A percentile compares a stretch with the other conserved stretches of the same genome.
phyloP scores from a whole-genome alignment of 257 asterid genomes.

The Eustoma russellianum region DNA sequence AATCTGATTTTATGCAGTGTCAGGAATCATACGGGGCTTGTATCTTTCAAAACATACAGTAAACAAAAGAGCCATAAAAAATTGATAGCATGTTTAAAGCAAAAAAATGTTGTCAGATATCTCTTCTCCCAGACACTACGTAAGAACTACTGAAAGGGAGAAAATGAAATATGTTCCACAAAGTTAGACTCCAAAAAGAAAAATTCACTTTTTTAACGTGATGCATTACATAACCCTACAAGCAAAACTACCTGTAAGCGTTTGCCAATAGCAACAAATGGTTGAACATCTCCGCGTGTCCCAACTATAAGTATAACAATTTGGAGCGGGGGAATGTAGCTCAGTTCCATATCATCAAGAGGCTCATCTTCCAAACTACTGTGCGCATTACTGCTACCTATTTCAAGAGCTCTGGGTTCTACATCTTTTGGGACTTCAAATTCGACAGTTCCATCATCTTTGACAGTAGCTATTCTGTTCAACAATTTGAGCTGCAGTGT shows the following conservation, averaged over 20 bases:
- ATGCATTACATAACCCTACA: too few relatives aligned
- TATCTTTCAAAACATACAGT: too few relatives aligned
- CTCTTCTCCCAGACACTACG: too few relatives aligned
- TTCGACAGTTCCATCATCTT: slow-evolving; percentile 89
- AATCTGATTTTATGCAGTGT: too few relatives aligned
- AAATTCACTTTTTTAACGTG: too few relatives aligned
- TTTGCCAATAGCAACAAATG: slow-evolving; percentile 92
- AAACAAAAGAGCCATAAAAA: too few relatives aligned
- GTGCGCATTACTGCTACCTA: slow-evolving; percentile 26
- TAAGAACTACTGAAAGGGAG: too few relatives aligned
- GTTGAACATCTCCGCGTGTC: slow-evolving; percentile 97
- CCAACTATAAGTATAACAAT: slow-evolving; percentile 94
- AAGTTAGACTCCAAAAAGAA: too few relatives aligned
- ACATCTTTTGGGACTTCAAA: slow-evolving; percentile 77
- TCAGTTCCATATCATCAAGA: slow-evolving; percentile 57
- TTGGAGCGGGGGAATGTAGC: slow-evolving; percentile 70
- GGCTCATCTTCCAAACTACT: slow-evolving; percentile 49
- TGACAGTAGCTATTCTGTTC: slow-evolving; percentile 87
- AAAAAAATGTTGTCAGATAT: too few relatives aligned
- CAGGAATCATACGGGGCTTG: too few relatives aligned
- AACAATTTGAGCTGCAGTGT: slow-evolving; percentile 83
- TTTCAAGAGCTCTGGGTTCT: slow-evolving; percentile 34
- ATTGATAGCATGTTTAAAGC: too few relatives aligned
- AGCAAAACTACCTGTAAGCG: slow-evolving; percentile 47
- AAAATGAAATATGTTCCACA: too few relatives aligned